Base-by-base conservation (phyloP, 2,329 filamentous ascomycete genomes). In the Rhynchosporium agropyri region DNA sequence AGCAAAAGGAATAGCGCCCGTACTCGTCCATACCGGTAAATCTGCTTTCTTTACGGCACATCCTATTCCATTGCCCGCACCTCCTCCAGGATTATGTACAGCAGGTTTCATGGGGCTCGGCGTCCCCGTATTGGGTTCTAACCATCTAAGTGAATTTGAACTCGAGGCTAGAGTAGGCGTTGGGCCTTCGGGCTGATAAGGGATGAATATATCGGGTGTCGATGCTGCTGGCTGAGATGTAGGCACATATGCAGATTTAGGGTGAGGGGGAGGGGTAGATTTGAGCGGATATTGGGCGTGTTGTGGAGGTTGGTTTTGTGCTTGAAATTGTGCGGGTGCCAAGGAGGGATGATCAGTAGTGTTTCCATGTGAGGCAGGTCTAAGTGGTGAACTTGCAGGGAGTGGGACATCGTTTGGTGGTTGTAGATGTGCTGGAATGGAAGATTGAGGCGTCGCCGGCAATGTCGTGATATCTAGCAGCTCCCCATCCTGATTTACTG, bases 161-260 rank as follows among this genome's bases (percentile, higher is more conserved):
- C 13, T 46, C 5, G 74, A 68, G 15, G 79, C 65, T 0, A 78
- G 58, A 3, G 74, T 71, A 0, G 83, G 77, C 0, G 75, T 64
- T 1, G 82, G 80, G 0, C 83, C 84, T n/a, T 83, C 79, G 0
- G 84, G 83, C 63, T 85, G 81, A 65, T 85, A 85, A 0, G 78
- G 78, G 29, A 86, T 76, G 64, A 86, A 86, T 28, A 81, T 69
- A 57, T 81, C 78, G 8, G 58, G 43, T 12, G 40, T 54, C 8
- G 59, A 10, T 36, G 50, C n/a, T 29, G 13, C 20, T 20, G 20
- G 20, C 20, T 20, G 20, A 20, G 20, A 20, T 20, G 20, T 20
- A 20, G 20, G 20, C 20, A 20, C 20, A 20, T 20, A 20, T 20
- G 20, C 20, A 20, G 20, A 20, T 20, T 20, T 20, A 20, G 20